Conservation (phyloP, 2,329 filamentous ascomycete species). For the Aspergillus aculeatus region DNA sequence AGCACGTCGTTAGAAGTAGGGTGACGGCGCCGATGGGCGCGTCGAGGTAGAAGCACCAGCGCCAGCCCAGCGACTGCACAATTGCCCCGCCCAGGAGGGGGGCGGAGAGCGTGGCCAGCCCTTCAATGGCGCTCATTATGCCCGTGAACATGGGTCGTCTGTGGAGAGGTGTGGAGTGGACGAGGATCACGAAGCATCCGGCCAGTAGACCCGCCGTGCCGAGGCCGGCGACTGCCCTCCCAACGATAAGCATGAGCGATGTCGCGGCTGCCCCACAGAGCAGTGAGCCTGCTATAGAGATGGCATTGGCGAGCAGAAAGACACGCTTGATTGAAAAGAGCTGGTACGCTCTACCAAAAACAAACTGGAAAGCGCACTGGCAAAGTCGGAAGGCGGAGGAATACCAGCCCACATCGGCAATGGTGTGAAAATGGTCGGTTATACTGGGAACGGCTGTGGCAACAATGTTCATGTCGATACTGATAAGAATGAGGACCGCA, state of each 20-base stretch:
- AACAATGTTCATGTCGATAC: slow-evolving; percentile 34
- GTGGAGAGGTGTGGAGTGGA: slow-evolving; percentile 23
- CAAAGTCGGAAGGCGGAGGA: slow-evolving; percentile 25
- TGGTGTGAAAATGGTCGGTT: slow-evolving; percentile 26
- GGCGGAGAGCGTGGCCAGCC: slow-evolving; percentile 26
- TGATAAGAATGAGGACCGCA: slow-evolving; percentile 27
- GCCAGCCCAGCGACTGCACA: slow-evolving; percentile 35
- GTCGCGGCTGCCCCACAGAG: slow-evolving; percentile 22
- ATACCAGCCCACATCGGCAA: slow-evolving; percentile 33
- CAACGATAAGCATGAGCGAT: slow-evolving; percentile 24
- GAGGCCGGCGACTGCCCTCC: slow-evolving; percentile 32
- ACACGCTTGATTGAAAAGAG: slow-evolving; percentile 31
- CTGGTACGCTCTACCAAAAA: slow-evolving; percentile 30
- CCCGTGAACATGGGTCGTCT: slow-evolving; percentile 28
- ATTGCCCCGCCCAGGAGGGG: slow-evolving; percentile 38
- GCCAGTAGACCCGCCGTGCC: slow-evolving; percentile 22
- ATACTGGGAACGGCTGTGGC: slow-evolving; percentile 35
- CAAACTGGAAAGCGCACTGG: slow-evolving; percentile 23
- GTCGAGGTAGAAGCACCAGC: slow-evolving; percentile 41
- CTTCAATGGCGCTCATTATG: slow-evolving; percentile 26
- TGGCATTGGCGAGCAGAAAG: slow-evolving; percentile 21
- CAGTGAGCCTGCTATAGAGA: slow-evolving; percentile 22
- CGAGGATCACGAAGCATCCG: slow-evolving; percentile 18
- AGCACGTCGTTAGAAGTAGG: slow-evolving; percentile 16
- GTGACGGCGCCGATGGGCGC: slow-evolving; percentile 30